Conservation (phyloP, 225 moss, liverwort and hornwort genomes). For the Pseudisothecium myosuroides region DNA sequence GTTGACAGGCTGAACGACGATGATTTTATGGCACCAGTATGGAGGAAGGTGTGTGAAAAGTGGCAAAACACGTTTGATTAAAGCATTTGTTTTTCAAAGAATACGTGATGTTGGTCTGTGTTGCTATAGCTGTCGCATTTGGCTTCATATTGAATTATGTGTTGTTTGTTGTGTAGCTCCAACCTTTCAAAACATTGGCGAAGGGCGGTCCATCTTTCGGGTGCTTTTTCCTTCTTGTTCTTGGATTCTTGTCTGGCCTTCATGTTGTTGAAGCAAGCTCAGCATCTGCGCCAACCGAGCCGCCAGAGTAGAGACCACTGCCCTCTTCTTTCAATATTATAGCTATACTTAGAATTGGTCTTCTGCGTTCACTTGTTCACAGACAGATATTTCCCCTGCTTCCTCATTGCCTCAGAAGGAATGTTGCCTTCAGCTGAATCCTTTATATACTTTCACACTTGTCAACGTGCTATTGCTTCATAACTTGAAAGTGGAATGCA, state of each 20-base stretch:
- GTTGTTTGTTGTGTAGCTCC: too few species aligned
- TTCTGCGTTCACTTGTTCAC: not conserved
- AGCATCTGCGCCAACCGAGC: not conserved
- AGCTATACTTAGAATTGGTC: not conserved
- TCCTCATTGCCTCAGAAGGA: not conserved
- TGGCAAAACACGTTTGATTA: too few species aligned
- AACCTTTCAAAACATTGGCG: too few species aligned
- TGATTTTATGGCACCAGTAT: not conserved
- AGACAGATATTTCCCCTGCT: not conserved
- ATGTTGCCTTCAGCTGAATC: not conserved
- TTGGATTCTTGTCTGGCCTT: not conserved
- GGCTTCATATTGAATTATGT: too few species aligned
- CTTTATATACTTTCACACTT: not conserved
- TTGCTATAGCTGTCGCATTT: too few species aligned
- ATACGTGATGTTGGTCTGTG: too few species aligned
- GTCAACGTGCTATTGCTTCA: not conserved
- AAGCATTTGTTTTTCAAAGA: too few species aligned
- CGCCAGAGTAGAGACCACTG: not conserved
- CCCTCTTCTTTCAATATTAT: not conserved
- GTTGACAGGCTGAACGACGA: not conserved
- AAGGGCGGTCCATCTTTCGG: fast-evolving
- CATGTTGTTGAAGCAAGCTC: not conserved
- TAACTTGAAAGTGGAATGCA: not conserved
- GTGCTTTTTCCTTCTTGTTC: not conserved
- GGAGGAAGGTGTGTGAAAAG: not conserved